A percentile compares a stretch with the other conserved stretches of the same genome.
Evolutionary conservation across 2,329 filamentous ascomycete genomes (phyloP).

Genomic region (Aspergillus sp.): DNA sequence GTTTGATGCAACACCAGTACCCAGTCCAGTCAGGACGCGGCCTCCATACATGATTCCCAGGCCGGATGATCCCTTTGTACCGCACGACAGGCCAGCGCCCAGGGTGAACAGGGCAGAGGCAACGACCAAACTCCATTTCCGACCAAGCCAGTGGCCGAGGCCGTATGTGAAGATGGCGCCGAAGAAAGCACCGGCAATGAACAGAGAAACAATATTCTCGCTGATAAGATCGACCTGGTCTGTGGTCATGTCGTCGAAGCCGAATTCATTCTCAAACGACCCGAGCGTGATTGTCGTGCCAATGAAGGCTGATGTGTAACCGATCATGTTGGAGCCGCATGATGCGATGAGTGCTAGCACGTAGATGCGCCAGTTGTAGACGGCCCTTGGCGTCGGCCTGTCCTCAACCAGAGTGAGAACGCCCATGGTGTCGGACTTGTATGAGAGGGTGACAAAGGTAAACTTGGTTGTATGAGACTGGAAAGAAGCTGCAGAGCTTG

Average conservation of each 20-base stretch:
- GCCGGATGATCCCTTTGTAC: slow-evolving; percentile 60
- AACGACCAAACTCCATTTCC: slow-evolving; percentile 62
- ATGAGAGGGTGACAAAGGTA: too few species aligned
- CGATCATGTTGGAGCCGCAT: slow-evolving; percentile 60
- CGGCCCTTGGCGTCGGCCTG: slow-evolving; percentile 55
- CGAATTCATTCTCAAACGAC: slow-evolving; percentile 69
- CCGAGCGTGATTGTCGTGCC: slow-evolving; percentile 71
- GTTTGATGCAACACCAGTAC: slow-evolving; percentile 57
- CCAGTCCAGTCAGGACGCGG: slow-evolving; percentile 58
- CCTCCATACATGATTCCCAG: slow-evolving; percentile 61
- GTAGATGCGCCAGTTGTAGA: slow-evolving; percentile 63
- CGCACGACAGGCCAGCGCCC: slow-evolving; percentile 72
- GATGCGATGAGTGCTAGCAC: slow-evolving; percentile 55
- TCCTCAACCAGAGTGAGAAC: slow-evolving; percentile 44
- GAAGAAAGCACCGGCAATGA: slow-evolving; percentile 83
- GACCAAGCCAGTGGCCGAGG: slow-evolving; percentile 66
- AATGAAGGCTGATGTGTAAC: slow-evolving; percentile 73
- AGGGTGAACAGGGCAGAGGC: slow-evolving; percentile 66
- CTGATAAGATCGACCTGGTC: slow-evolving; percentile 54
- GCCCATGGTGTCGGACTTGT: slow-evolving; percentile 26
- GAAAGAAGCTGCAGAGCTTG: neutral
- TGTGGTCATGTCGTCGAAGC: slow-evolving; percentile 52
- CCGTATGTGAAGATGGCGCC: slow-evolving; percentile 68
- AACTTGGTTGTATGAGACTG: neutral
- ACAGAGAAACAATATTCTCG: slow-evolving; percentile 76